phyloP scores from a whole-genome alignment of 1,284 basidiomycete species.

The Trametes polyzona region DNA sequence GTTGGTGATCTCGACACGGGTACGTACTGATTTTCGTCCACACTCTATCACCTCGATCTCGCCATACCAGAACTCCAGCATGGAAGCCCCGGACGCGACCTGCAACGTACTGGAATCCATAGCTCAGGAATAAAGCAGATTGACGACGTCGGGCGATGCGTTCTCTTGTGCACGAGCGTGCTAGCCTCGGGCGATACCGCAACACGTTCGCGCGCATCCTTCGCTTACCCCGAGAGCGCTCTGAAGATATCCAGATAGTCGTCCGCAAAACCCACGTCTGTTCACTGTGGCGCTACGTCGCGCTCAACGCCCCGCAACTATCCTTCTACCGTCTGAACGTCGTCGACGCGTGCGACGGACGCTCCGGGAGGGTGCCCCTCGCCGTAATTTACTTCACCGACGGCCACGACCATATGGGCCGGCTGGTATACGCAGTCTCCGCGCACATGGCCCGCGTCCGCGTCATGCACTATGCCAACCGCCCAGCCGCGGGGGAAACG shows the following conservation, averaged over 20 bases:
- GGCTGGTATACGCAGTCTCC: not conserved
- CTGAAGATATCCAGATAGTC: not conserved
- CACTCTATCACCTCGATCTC: no score
- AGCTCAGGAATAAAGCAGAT: no score
- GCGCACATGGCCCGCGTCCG: not conserved
- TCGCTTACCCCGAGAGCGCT: not conserved
- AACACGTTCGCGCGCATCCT: no score
- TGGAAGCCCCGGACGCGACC: no score
- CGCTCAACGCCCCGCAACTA: conserved; percentile 3
- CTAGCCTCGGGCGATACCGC: no score
- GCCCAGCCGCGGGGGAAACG: not conserved
- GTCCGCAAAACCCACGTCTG: conserved; percentile 4
- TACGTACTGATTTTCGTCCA: no score
- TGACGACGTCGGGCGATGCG: no score
- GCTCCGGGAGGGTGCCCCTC: not conserved
- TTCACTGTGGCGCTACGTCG: conserved; percentile 6
- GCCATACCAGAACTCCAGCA: no score
- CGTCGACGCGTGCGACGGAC: not conserved
- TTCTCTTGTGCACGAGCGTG: no score
- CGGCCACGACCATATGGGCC: not conserved
- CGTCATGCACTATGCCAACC: not conserved
- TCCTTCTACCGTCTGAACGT: not conserved
- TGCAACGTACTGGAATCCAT: no score
- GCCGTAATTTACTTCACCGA: not conserved
- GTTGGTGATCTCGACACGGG: no score